These are phyloP conservation scores for Peziza echinospora DNA, from an alignment of 495 filamentous ascomycete genomes.

Conservation along the genomic window DNA sequence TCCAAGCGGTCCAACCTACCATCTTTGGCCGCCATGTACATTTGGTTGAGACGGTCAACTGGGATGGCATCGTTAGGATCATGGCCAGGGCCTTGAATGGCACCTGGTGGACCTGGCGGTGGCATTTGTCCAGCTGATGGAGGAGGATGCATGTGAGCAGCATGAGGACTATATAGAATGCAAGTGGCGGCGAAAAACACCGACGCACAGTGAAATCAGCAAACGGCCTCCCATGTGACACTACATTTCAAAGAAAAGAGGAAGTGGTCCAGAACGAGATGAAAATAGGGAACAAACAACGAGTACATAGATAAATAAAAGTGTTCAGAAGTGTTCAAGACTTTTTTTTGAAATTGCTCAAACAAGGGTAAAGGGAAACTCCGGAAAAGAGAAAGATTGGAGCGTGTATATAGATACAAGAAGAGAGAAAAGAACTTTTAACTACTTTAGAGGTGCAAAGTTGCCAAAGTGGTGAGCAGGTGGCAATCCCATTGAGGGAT, in stretches of 20 bases:
- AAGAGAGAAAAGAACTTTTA: constrained; percentile 19
- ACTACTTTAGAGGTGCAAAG: constrained; percentile 56
- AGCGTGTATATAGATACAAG: constrained; percentile 8
- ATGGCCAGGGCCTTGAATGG: constrained; percentile 21
- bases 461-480: constrained; percentile 50
- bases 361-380: constrained; percentile 15
- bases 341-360: constrained; percentile 7
- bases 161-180: constrained; percentile 24
- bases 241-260: constrained; percentile 5
- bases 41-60: constrained; percentile 26
- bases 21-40: constrained; percentile 25
- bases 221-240: constrained; percentile 7
- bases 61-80: constrained; percentile 26
- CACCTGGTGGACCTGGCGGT: constrained; percentile 25
- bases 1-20: constrained; percentile 27
- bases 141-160: constrained; percentile 28
- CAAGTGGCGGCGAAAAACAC: neutral
- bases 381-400: constrained; percentile 5
- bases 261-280: constrained; percentile 2
- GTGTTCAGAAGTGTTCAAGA: neutral
- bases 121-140: constrained; percentile 22
- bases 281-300: constrained; percentile 5
- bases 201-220: constrained; percentile 16
- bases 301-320: neutral
- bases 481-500: constrained; percentile 68